phyloP scores from a whole-genome alignment of 257 asterid species.

The Fraxinus americana region DNA sequence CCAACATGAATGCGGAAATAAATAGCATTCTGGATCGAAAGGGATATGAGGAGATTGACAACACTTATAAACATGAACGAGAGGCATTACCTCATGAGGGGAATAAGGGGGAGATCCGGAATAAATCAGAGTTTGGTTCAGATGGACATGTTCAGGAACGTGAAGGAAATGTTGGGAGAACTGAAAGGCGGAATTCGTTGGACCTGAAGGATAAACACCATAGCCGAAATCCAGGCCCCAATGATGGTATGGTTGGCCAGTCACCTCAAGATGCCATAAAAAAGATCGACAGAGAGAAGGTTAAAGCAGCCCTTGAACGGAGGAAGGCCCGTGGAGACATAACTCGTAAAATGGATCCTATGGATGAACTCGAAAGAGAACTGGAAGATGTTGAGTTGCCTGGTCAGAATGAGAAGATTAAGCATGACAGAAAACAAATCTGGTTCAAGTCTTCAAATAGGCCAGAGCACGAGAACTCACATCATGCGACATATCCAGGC shows the following conservation, averaged over 20 bases:
- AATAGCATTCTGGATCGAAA: slow-evolving; percentile 15
- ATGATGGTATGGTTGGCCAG: slow-evolving; percentile 48
- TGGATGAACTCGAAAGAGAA: slow-evolving; percentile 85
- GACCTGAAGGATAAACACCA: slow-evolving; percentile 55
- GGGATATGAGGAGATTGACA: slow-evolving; percentile 32
- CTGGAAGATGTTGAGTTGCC: slow-evolving; percentile 76
- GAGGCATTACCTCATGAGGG: slow-evolving; percentile 41
- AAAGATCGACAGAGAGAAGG: slow-evolving; percentile 67
- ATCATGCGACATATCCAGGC: slow-evolving; percentile 3
- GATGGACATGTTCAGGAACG: slow-evolving; percentile 38
- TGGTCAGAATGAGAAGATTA: slow-evolving; percentile 53
- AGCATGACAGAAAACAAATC: slow-evolving; percentile 45
- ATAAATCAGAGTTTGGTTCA: slow-evolving; percentile 33
- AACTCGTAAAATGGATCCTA: slow-evolving; percentile 49
- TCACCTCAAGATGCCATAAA: slow-evolving; percentile 55
- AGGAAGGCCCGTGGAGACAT: slow-evolving; percentile 75
- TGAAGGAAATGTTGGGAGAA: slow-evolving; percentile 42
- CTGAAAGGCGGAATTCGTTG: slow-evolving; percentile 41
- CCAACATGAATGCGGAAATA: slow-evolving; percentile 23
- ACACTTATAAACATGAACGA: slow-evolving; percentile 37
- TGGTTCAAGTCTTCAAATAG: slow-evolving; percentile 47
- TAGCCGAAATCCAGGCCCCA: slow-evolving; percentile 35
- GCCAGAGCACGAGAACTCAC: slow-evolving; percentile 41
- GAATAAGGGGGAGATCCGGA: slow-evolving; percentile 32
- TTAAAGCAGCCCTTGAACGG: slow-evolving; percentile 74